Evolutionary conservation across 2,329 filamentous ascomycete genomes (phyloP).

Genomic region (Aplosporella prunicola): DNA sequence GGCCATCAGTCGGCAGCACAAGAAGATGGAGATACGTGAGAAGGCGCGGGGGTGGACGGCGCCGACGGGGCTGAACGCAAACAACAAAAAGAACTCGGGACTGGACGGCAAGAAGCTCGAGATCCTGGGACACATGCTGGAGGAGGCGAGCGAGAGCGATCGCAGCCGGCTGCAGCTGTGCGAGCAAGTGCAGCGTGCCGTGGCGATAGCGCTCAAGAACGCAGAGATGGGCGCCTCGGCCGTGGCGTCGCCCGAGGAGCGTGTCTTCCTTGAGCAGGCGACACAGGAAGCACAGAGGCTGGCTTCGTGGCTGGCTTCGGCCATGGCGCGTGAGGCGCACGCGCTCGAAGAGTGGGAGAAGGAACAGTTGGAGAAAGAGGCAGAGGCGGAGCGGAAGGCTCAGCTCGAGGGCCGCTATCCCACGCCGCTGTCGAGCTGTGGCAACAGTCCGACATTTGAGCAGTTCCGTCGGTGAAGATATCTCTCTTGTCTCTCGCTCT

Average conservation of each 20-base stretch:
- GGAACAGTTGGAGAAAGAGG: slow-evolving; percentile 1
- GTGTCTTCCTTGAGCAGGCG: no score
- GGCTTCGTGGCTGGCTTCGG: no score
- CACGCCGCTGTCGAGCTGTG: no score
- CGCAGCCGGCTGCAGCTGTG: background rate
- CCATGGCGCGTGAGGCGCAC: no score
- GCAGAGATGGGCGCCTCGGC: background rate
- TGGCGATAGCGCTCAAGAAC: background rate
- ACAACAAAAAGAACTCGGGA: slow-evolving; percentile 9
- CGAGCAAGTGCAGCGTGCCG: background rate
- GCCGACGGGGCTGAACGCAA: slow-evolving; percentile 1
- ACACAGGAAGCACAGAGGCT: no score
- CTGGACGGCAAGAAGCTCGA: slow-evolving; percentile 10
- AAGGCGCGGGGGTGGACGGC: slow-evolving; percentile 2
- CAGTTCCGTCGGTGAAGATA: no score
- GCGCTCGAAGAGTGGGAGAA: no score
- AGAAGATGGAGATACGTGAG: slow-evolving; percentile 8
- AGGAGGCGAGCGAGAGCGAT: slow-evolving; percentile 4
- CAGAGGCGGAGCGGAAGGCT: background rate
- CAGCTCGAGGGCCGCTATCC: background rate
- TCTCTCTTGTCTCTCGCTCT: no score
- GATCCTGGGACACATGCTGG: slow-evolving; percentile 5
- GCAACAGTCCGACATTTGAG: no score
- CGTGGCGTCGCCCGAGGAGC: no score
- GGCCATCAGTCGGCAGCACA: slow-evolving; percentile 1